Conservation (phyloP, 2,329 filamentous ascomycete genomes). For the Ophiostoma pallidulum region DNA sequence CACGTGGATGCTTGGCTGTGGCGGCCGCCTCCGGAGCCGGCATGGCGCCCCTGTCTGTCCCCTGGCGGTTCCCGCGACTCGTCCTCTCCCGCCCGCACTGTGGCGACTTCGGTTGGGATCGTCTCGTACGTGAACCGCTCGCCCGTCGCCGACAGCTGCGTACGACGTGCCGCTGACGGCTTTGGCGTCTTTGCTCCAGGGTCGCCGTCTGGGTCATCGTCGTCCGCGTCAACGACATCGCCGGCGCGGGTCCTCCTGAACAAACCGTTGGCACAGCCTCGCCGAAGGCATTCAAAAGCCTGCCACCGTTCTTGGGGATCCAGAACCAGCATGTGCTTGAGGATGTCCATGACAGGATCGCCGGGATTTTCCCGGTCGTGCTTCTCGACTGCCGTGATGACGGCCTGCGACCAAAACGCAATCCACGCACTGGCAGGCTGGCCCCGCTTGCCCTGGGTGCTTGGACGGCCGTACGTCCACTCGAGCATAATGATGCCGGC, state of each 20-base stretch:
- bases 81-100: neutral
- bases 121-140: neutral
- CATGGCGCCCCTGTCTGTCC: neutral
- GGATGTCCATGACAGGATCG: neutral
- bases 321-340: conserved; percentile 1
- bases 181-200: neutral
- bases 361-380: neutral
- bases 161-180: neutral
- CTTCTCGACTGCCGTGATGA: neutral
- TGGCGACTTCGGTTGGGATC: neutral
- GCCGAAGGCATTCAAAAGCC: neutral
- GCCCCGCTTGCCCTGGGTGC: neutral
- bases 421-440: neutral
- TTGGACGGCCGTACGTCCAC: neutral
- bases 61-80: neutral
- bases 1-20: neutral
- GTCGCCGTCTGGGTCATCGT: neutral
- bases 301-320: neutral
- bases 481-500: conserved; percentile 6
- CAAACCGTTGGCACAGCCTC: neutral
- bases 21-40: neutral
- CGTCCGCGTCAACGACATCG: neutral
- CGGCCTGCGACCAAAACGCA: neutral
- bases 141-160: neutral
- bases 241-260: neutral